These are phyloP conservation scores for Corymbia calophylla DNA, from an alignment of 441 rosid genomes.

Conservation along the genomic window DNA sequence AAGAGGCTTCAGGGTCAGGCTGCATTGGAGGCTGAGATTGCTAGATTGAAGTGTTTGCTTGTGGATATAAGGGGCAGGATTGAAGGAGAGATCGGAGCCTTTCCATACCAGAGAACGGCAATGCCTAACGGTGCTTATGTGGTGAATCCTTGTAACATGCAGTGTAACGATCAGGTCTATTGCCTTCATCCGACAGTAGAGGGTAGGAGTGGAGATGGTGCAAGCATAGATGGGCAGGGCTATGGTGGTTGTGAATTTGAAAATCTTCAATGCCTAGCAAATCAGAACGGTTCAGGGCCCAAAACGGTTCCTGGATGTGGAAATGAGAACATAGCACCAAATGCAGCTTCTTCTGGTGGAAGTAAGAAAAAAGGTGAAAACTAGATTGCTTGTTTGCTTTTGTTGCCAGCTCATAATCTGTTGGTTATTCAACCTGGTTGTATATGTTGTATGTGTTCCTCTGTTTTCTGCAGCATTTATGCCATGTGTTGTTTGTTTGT, in stretches of 20 bases:
- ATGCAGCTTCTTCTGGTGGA: slow-evolving; percentile 30
- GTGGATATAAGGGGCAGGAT: slow-evolving; percentile 93
- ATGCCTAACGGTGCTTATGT: slow-evolving; percentile 34
- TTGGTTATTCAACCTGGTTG: background rate
- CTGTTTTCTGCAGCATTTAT: background rate
- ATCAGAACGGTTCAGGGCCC: slow-evolving; percentile 29
- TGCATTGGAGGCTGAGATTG: slow-evolving; percentile 78
- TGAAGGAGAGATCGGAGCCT: slow-evolving; percentile 94
- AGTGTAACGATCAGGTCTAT: slow-evolving; percentile 59
- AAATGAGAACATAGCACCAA: slow-evolving; percentile 16
- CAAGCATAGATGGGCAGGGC: slow-evolving; percentile 33
- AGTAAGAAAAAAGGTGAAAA: slow-evolving; percentile 69
- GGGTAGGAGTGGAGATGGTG: slow-evolving; percentile 42
- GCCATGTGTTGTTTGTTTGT: background rate
- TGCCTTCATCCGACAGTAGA: slow-evolving; percentile 56
- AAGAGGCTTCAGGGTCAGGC: slow-evolving; percentile 89
- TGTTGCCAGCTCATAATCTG: background rate
- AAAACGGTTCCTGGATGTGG: slow-evolving; percentile 31
- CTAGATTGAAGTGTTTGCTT: slow-evolving; percentile 94
- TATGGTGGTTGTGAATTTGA: slow-evolving; percentile 61
- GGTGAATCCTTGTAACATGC: slow-evolving; percentile 79
- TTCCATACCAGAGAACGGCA: slow-evolving; percentile 78
- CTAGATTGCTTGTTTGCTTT: background rate
- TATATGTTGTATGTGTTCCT: background rate
- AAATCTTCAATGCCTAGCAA: slow-evolving; percentile 41